Conservation (phyloP, 306 rosid species). For the Echinosophora koreensis region DNA sequence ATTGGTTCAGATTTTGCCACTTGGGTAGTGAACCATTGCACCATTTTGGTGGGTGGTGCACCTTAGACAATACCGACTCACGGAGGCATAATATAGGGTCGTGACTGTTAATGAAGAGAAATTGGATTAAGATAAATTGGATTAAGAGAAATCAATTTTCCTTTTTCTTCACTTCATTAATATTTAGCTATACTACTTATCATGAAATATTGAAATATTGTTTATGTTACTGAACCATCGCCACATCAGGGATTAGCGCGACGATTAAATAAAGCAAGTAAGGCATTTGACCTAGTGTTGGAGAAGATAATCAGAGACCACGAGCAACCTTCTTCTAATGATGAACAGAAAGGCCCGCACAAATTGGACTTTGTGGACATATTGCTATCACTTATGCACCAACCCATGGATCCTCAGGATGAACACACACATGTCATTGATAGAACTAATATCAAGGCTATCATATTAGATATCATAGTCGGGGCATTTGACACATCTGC, state of each 20-base stretch:
- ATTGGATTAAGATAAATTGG: no score
- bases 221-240: background rate
- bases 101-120: no score
- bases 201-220: background rate
- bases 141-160: no score
- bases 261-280: slow-evolving; percentile 14
- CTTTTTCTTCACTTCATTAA: no score
- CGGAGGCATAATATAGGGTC: no score
- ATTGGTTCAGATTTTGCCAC: no score
- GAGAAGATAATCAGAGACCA: slow-evolving; percentile 48
- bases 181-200: background rate
- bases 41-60: no score
- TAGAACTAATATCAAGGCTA: slow-evolving; percentile 45
- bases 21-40: no score
- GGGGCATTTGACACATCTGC: slow-evolving; percentile 38
- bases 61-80: no score
- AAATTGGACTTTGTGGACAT: slow-evolving; percentile 43
- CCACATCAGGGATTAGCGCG: slow-evolving; percentile 43
- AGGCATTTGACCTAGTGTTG: slow-evolving; percentile 9
- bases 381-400: slow-evolving; percentile 44
- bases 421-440: background rate
- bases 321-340: background rate
- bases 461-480: slow-evolving; percentile 40
- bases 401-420: background rate
- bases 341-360: background rate